Base-by-base conservation (phyloP, 495 filamentous ascomycete genomes). In the Filosporella fistucella region DNA sequence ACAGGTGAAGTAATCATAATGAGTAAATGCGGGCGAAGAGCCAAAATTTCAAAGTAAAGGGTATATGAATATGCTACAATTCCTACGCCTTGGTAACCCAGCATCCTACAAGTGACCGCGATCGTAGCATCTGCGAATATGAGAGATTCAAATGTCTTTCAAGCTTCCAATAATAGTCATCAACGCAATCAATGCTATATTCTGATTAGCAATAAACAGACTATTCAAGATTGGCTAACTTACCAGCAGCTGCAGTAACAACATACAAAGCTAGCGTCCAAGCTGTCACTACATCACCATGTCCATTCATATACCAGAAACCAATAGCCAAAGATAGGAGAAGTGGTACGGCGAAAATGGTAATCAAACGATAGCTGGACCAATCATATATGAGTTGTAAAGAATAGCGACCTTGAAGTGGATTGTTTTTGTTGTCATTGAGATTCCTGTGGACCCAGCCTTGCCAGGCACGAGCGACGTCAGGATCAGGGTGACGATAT, bases 101-200 rank as follows among this genome's bases (percentile, higher is more conserved):
- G n/a, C n/a, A n/a, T n/a, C n/a, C n/a, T n/a, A n/a, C n/a, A n/a
- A n/a, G n/a, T n/a, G n/a, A n/a, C n/a, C n/a, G n/a, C n/a, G n/a
- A n/a, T n/a, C n/a, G n/a, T n/a, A n/a, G n/a, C n/a, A n/a, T n/a
- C n/a, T n/a, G n/a, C n/a, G n/a, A n/a, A n/a, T n/a, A n/a, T n/a
- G n/a, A n/a, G n/a, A n/a, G n/a, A 38, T 7, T 52, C 42, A 57
- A 41, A 52, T 45, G 35, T 57, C 54, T 9, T 52, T 52, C 54
- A 57, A 37, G 36, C 45, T 41, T 17, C 54, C 54, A 35, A 52
- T 38, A 43, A 57, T 41, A 35, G 54, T 44, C 41, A 57, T 44
- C 14, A 57, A 42, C 8, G 54, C 54, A 42, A 57, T 49, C 22
- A 57, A 4, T n/a, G n/a, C n/a, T n/a, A n/a, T n/a, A n/a, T n/a